Evolutionary conservation across 257 asterid genomes (phyloP).

Genomic region (Nicotiana undulata): DNA sequence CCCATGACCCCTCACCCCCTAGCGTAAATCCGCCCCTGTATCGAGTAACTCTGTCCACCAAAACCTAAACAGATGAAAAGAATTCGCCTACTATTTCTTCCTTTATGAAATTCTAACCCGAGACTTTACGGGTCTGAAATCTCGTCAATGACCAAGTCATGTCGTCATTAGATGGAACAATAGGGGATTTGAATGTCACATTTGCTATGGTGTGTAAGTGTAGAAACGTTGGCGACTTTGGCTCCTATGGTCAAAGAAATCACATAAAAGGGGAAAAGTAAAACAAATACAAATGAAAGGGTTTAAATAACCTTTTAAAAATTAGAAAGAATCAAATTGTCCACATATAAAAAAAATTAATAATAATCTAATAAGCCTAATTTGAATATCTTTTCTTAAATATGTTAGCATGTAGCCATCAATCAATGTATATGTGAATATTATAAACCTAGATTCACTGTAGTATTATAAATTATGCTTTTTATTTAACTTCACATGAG

Average conservation of each 20-base stretch:
- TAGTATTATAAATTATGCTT: not conserved
- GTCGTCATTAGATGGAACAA: too few species aligned
- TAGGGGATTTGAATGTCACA: not conserved
- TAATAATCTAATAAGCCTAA: not conserved
- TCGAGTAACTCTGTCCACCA: too few species aligned
- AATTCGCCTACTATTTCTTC: too few species aligned
- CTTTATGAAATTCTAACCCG: too few species aligned
- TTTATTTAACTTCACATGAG: not conserved
- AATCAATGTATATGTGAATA: not conserved
- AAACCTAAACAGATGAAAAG: too few species aligned
- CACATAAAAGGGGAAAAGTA: not conserved
- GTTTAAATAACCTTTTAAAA: not conserved
- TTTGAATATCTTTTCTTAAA: not conserved
- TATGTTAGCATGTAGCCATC: constrained; percentile 1
- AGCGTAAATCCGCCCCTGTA: too few species aligned
- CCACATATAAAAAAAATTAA: too few species aligned
- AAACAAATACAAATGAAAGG: not conserved
- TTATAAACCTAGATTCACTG: not conserved
- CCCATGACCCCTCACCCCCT: too few species aligned
- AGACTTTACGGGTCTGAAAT: too few species aligned
- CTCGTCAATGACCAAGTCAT: too few species aligned
- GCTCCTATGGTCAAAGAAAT: not conserved
- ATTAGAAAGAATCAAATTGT: not conserved
- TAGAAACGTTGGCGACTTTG: not conserved
- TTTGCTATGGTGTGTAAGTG: not conserved